Conservation (phyloP, 176 grass and related monocot species). For the Phragmites australis region DNA sequence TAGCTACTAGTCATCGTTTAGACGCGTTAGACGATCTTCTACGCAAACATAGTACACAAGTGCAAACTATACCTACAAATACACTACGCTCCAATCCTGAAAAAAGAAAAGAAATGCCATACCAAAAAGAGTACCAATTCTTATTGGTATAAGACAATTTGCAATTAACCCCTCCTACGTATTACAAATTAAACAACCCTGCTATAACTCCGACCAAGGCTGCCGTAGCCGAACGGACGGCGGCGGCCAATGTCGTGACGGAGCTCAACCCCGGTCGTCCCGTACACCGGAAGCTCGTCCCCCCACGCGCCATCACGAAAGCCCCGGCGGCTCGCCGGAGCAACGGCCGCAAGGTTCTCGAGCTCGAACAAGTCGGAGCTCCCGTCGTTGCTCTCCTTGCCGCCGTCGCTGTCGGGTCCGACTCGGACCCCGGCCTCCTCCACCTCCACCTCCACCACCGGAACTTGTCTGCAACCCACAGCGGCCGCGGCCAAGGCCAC, state of each 20-base stretch:
- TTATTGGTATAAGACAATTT: neutral
- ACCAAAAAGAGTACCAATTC: neutral
- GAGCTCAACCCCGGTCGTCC: conserved; percentile 52
- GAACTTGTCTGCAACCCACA: conserved; percentile 24
- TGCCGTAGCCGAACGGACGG: conserved; percentile 28
- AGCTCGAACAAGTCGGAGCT: conserved; percentile 95
- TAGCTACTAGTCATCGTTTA: too few species aligned
- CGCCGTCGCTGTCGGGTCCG: conserved; percentile 35
- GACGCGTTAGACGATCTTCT: too few species aligned
- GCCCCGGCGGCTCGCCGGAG: neutral
- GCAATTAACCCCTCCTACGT: neutral
- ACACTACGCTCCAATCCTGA: neutral
- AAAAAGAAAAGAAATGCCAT: neutral
- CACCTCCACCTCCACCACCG: conserved; percentile 54
- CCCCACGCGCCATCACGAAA: conserved; percentile 23
- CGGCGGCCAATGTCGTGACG: conserved; percentile 14
- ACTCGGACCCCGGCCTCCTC: neutral
- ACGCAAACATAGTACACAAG: too few species aligned
- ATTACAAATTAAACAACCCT: neutral
- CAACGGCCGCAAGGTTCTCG: conserved; percentile 49
- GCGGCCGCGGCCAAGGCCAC: conserved; percentile 35
- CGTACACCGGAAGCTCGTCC: conserved; percentile 84
- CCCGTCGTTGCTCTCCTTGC: conserved; percentile 62
- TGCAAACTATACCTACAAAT: neutral
- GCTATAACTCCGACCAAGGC: conserved; percentile 37